Base-by-base conservation (phyloP, 345 rosid species). In the Salix koriyanagi region DNA sequence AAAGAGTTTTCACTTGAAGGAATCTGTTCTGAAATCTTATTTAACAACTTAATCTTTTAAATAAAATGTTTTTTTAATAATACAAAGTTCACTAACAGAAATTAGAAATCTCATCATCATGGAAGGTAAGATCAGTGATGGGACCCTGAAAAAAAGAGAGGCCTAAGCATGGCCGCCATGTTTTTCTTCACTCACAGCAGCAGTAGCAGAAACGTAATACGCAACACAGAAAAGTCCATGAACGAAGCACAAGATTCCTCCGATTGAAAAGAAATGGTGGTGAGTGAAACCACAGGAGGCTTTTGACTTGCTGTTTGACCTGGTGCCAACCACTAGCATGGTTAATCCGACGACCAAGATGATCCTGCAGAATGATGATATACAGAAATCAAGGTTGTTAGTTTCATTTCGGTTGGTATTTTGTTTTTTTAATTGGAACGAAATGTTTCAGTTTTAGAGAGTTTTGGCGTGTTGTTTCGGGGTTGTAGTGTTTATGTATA, bases 221-320 rank as follows among this genome's bases (percentile, higher is more conserved):
- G 91, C 96, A 36, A 96, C 91, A 67, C 87, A 81, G 67, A 92
- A 93, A 56, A 96, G 89, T 12, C 85, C 97, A 76, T 96, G 99
- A 21, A 92, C 91, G 80, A 96, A 96, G 79, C 98, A 93, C 71
- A 86, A 61, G 81, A 96, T 87, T 75, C 98, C 99, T 83, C 99
- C 98, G 36, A 91, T 88, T 4, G 98, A 91, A 61, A 96, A 86
- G 72, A 89, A 90, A 85, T 91, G 97, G 72, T 89, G 99, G 81
- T 93, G 94, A 77, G 94, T 72, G 87, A 92, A 87, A 34, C 99
- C 99, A 69, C 99, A 93, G 5, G 98, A 92, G 30, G 83, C 84
- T 77, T 84, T 92, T 69, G 96, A 86, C 85, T 91, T 93, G 79
- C 85, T 76, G 87, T 93, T 96, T 30, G 96, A 79, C 86, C 91